A percentile compares a stretch with the other conserved stretches of the same genome.
Conservation (phyloP, 306 rosid species). For the Quercus suber region DNA sequence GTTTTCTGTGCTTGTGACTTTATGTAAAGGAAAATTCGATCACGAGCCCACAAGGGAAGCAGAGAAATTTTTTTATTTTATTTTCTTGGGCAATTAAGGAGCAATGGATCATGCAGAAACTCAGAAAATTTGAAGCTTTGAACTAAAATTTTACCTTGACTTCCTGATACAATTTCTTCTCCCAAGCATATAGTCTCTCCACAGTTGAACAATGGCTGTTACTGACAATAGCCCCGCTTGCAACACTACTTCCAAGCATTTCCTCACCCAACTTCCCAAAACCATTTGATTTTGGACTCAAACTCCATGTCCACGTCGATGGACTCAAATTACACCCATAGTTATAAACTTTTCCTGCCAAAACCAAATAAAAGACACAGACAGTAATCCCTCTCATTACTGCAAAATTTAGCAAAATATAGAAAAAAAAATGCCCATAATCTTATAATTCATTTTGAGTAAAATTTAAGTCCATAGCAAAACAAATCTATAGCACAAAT, state of each 20-base stretch:
- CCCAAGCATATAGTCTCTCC: conserved; percentile 95
- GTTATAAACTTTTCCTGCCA: conserved; percentile 63
- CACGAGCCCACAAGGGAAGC: neutral
- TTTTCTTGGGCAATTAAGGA: conserved; percentile 1
- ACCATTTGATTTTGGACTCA: conserved; percentile 52
- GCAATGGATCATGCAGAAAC: neutral
- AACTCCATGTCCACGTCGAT: conserved; percentile 68
- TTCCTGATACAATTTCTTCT: conserved; percentile 79
- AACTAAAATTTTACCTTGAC: conserved; percentile 63
- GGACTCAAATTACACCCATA: conserved; percentile 73
- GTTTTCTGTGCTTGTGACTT: neutral
- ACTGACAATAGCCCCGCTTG: conserved; percentile 33
- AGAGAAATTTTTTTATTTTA: neutral
- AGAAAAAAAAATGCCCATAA: neutral
- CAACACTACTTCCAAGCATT: conserved; percentile 32
- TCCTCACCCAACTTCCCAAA: conserved; percentile 52
- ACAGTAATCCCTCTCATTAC: neutral
- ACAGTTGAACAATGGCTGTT: conserved; percentile 76
- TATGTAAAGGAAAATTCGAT: neutral
- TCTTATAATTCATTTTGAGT: neutral
- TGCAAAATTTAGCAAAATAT: neutral
- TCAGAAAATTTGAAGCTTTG: neutral
- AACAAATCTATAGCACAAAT: neutral
- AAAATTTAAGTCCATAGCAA: neutral
- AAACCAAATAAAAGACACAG: neutral